Base-by-base conservation (phyloP, 768 basidiomycete species). In the Gyrodon lividus region DNA sequence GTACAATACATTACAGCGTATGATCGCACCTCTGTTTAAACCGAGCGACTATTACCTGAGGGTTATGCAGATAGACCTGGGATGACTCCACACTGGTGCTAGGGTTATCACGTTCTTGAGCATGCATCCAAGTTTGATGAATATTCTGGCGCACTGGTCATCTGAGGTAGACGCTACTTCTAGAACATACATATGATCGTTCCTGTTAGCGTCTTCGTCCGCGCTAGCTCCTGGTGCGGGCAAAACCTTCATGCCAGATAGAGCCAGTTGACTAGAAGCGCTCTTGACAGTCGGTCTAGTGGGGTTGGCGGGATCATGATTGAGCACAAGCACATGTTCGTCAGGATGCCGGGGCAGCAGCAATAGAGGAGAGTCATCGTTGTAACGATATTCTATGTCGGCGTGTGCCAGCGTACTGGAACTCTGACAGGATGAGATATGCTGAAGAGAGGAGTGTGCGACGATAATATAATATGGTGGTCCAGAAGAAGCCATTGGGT, bases 371-470 rank as follows among this genome's bases (percentile, higher is more conserved):
- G 84, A 77, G 62, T 93, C 91, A 59, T 93, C 89, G 17, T 81
- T 78, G 62, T 89, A 92, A 59, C 89, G 86, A 64, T 92, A 92
- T 59, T 92, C 86, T 16, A 93, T 83, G 38, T 74, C 70, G 5
- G 88, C 87, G 61, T 92, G 90, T 10, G 77, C 70, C 42, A 74
- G 60, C 28, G 52, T 56, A 2, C 55, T 71, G 24, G 72, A 72
- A 26, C 73, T 75, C 10, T 72, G 70, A 2, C 75, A 64, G 19
- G 75, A 45, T 44, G 65, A 62, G 26, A 72, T 70, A 43, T 64
- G 52, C 19, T 68, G 67, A 20, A 77, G 64, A 10, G 77, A 72
- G 16, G 79, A 77, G 56, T 83, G 82, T 2, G 86, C 81, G 48
- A 86, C 72, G 48, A 92, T 78, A 34, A 92, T 66, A 59, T 88